These are phyloP conservation scores for Mycena kentingensis DNA, from an alignment of 768 basidiomycete genomes.

Conservation along the genomic window DNA sequence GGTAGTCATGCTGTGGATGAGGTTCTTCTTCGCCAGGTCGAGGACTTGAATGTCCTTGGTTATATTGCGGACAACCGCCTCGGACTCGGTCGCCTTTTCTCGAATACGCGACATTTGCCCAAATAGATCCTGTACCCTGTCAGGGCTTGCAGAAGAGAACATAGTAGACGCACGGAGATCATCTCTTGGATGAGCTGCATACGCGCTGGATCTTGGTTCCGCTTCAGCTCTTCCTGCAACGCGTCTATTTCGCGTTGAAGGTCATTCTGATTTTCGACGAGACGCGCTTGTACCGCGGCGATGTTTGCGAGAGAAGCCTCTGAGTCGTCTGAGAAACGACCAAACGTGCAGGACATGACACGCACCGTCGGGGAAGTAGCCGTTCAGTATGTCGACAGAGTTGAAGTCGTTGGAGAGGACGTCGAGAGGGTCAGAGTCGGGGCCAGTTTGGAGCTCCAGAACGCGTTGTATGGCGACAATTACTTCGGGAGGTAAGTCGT, in stretches of 20 bases:
- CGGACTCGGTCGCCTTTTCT: constrained; percentile 96
- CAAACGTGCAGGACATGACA: constrained; percentile 2
- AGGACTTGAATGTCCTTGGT: constrained; percentile 96
- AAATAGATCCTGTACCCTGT: constrained; percentile 71
- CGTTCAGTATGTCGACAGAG: constrained; percentile 60
- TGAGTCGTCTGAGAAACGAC: constrained; percentile 37
- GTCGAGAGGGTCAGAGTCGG: constrained; percentile 58
- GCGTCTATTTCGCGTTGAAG: constrained; percentile 72
- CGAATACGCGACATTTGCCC: constrained; percentile 95
- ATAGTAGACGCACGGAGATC: constrained; percentile 71
- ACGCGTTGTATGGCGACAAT: constrained; percentile 71
- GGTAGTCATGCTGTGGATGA: constrained; percentile 86
- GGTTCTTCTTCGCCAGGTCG: constrained; percentile 91
- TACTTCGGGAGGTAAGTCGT: constrained; percentile 66
- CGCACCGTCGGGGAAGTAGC: constrained; percentile 79
- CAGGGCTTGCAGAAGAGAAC: not conserved
- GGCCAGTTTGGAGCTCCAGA: constrained; percentile 52
- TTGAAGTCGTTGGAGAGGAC: constrained; percentile 58
- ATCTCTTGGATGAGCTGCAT: constrained; percentile 95
- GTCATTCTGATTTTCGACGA: constrained; percentile 68
- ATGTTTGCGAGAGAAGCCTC: constrained; percentile 77
- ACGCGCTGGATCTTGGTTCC: constrained; percentile 82
- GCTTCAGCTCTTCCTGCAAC: constrained; percentile 66
- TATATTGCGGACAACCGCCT: constrained; percentile 92
- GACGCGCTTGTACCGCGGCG: constrained; percentile 65